Percentiles rank a stretch among this genome's conserved stretches.
These are phyloP conservation scores for Cardiospermum halicacabum DNA, from an alignment of 345 rosid species.

Conservation along the genomic window DNA sequence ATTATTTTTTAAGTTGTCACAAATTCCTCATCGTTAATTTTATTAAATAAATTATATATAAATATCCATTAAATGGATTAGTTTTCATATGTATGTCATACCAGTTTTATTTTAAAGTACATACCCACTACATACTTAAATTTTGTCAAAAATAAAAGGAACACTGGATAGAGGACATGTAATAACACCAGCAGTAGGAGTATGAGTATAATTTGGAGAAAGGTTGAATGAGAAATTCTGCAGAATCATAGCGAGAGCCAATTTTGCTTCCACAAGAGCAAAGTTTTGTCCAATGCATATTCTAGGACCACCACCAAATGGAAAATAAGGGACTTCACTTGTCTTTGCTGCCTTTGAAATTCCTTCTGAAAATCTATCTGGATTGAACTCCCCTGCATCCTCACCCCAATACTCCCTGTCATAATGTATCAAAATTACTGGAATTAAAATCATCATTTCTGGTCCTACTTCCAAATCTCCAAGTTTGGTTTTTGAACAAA, in stretches of 20 bases:
- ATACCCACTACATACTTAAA: too few species aligned
- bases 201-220: conserved; percentile 51
- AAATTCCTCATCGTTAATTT: too few species aligned
- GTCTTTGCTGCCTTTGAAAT: conserved; percentile 48
- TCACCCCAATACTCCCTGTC: conserved; percentile 50
- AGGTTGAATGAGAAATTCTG: conserved; percentile 46
- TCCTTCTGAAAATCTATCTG: conserved; percentile 48
- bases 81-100: too few species aligned
- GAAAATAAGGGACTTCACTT: conserved; percentile 41
- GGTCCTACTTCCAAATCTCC: too few species aligned
- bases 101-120: too few species aligned
- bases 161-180: conserved; percentile 47
- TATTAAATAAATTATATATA: too few species aligned
- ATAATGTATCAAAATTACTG: too few species aligned
- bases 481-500: too few species aligned
- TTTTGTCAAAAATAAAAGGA: conserved; percentile 31
- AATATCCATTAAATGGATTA: too few species aligned
- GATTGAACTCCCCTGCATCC: conserved; percentile 52
- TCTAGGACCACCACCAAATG: conserved; percentile 61
- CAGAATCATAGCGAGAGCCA: conserved; percentile 43
- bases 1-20: too few species aligned
- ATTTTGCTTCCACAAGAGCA: conserved; percentile 54
- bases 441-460: too few species aligned
- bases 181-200: conserved; percentile 32
- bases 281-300: conserved; percentile 64